These are phyloP conservation scores for Akanthomyces muscarius DNA, from an alignment of 2,329 filamentous ascomycete genomes.

Conservation along the genomic window DNA sequence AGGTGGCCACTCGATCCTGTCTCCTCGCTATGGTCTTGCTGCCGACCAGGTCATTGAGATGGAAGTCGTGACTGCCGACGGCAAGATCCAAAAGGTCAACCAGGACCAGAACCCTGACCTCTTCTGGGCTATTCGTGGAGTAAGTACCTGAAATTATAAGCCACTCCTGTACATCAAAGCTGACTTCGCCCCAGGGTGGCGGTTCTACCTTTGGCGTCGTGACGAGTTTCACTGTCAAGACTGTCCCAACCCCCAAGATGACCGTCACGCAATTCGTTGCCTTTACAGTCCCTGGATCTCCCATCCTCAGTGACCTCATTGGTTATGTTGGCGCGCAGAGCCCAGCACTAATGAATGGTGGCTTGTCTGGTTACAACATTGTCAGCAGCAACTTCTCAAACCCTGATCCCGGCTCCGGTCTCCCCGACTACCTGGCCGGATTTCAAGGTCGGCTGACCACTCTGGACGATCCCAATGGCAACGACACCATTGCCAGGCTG, in stretches of 20 bases:
- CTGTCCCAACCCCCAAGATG: constrained; percentile 41
- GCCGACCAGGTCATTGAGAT: constrained; percentile 59
- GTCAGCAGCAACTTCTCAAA: constrained; percentile 35
- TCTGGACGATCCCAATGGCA: constrained; percentile 31
- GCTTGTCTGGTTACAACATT: constrained; percentile 49
- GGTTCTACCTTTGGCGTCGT: constrained; percentile 60
- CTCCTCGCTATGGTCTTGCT: constrained; percentile 53
- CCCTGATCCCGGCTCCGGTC: constrained; percentile 31
- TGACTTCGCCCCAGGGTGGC: constrained; percentile 42
- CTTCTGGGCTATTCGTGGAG: constrained; percentile 61
- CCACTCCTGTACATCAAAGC: neutral
- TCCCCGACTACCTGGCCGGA: constrained; percentile 32
- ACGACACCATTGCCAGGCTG: constrained; percentile 22
- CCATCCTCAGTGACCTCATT: constrained; percentile 44
- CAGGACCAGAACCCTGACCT: constrained; percentile 52
- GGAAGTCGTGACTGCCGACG: constrained; percentile 51
- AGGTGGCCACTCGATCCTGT: constrained; percentile 55
- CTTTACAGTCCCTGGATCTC: constrained; percentile 27
- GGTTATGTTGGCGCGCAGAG: constrained; percentile 39
- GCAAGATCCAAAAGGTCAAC: constrained; percentile 47
- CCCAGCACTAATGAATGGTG: constrained; percentile 34
- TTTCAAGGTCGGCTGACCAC: constrained; percentile 33
- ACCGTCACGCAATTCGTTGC: constrained; percentile 23
- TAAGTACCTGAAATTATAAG: constrained; percentile 29
- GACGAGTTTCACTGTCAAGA: constrained; percentile 52